Evolutionary conservation across 1,284 basidiomycete genomes (phyloP), one percentile per base, ranked within the genome.

Genomic region (Tilletiopsis washingtonensis): DNA sequence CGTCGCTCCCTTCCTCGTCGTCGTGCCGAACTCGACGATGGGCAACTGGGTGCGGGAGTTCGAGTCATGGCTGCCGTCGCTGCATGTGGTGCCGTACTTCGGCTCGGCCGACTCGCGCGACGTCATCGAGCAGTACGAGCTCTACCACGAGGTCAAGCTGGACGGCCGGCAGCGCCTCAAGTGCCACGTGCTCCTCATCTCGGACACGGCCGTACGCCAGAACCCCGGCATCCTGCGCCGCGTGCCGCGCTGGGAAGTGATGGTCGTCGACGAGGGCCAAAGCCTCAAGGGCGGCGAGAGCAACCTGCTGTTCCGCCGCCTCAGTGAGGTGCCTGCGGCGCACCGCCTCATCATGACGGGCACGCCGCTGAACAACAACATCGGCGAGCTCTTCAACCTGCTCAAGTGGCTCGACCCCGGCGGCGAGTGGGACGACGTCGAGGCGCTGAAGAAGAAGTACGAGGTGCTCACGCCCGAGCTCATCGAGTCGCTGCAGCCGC

Each of bases 331-430:
- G 47, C 84, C 84, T 27, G 81, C 81, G 27, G 77, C 81, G 2
- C 89, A 96, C 69, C 83, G 88, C 17, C 79, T 97, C 39, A 84
- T 97, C 47, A 85, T 97, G 81, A 94, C 91, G 15, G 68, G 91
- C 80, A 97, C 94, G 1, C 93, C 93, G 1, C 75, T 98, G 46
- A 96, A 98, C 74, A 97, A 97, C 76, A 97, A 94, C 67, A 84
- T 97, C 32, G 81, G 88, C 46, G 93, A 98, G 54, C 59, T 67
- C 42, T 65, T 61, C 56, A 59, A 63, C 15, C 53, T 62, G 41
- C 53, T 63, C 51, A 57, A 64, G 40, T 66, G 54, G 57, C 54
- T 62, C 27, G 51, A 59, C 29, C 53, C 59, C 4, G 46, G 53
- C 9, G 56, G 51, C n/a, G 54, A 62, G 44, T 57, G 57, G 57